These are phyloP conservation scores for Gremmenia infestans DNA, from an alignment of 2,329 filamentous ascomycete species.

Conservation along the genomic window DNA sequence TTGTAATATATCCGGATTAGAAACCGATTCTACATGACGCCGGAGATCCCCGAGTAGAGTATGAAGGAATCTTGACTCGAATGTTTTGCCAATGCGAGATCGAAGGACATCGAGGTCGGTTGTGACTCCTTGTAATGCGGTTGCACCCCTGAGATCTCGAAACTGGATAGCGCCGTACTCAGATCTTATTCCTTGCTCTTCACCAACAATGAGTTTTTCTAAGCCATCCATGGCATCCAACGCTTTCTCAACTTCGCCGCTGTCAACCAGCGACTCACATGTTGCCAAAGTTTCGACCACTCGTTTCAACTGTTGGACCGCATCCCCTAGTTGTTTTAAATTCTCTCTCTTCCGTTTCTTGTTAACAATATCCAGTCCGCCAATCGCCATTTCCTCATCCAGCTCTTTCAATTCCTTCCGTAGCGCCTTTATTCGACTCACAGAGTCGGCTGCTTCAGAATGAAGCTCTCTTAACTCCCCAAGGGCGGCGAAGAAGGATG, in stretches of 20 bases:
- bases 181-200: conserved; percentile 34
- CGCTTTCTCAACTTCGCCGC: conserved; percentile 76
- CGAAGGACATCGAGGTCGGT: conserved; percentile 72
- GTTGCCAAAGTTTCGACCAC: conserved; percentile 69
- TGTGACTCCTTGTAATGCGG: conserved; percentile 74
- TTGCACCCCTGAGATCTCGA: conserved; percentile 70
- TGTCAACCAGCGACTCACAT: conserved; percentile 78
- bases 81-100: conserved; percentile 78
- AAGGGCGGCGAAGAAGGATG: conserved; percentile 91
- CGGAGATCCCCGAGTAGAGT: conserved; percentile 75
- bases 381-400: conserved; percentile 81
- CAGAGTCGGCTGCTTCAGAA: conserved; percentile 85
- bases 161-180: conserved; percentile 29
- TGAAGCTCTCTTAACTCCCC: conserved; percentile 89
- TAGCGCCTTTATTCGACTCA: conserved; percentile 76
- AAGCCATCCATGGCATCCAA: conserved; percentile 72
- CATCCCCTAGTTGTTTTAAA: conserved; percentile 72
- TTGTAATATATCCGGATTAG: conserved; percentile 67
- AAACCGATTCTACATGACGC: conserved; percentile 70
- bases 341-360: conserved; percentile 81
- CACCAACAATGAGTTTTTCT: conserved; percentile 75
- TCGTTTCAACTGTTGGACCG: conserved; percentile 74
- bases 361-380: conserved; percentile 79
- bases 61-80: conserved; percentile 74
- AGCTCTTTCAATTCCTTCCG: conserved; percentile 74